These are phyloP conservation scores for Senna tora DNA, from an alignment of 306 rosid species.

Conservation along the genomic window DNA sequence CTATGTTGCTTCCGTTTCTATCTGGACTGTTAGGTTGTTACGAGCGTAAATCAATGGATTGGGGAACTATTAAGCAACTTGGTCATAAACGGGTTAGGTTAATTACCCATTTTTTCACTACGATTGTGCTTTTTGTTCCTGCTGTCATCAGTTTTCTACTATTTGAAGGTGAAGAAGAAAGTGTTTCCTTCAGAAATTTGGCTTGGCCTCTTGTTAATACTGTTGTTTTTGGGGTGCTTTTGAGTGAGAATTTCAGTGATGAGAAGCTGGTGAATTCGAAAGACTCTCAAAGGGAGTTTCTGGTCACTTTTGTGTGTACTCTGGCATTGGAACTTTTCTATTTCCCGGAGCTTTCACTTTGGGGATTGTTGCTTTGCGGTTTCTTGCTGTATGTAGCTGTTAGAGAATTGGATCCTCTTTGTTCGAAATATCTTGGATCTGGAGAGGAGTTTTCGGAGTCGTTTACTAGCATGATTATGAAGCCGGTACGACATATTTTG, in stretches of 20 bases:
- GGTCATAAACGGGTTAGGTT: constrained; percentile 65
- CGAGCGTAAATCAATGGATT: constrained; percentile 59
- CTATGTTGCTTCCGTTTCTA: constrained; percentile 76
- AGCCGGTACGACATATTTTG: constrained; percentile 59
- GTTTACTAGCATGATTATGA: constrained; percentile 54
- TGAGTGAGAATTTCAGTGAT: constrained; percentile 63
- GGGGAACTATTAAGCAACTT: constrained; percentile 64
- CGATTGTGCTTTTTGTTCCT: constrained; percentile 78
- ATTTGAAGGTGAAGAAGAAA: constrained; percentile 50
- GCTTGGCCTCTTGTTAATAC: constrained; percentile 86
- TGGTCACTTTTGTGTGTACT: constrained; percentile 71
- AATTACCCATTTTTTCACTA: constrained; percentile 71
- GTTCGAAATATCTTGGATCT: constrained; percentile 43
- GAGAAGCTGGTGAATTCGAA: constrained; percentile 53
- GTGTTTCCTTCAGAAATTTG: constrained; percentile 52
- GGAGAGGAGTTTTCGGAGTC: constrained; percentile 60
- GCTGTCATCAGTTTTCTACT: constrained; percentile 62
- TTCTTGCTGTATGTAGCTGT: constrained; percentile 71
- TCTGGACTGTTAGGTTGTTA: constrained; percentile 77
- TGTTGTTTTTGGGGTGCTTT: constrained; percentile 79
- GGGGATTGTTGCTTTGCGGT: constrained; percentile 88
- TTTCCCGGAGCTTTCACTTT: constrained; percentile 81
- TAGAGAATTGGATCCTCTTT: constrained; percentile 73
- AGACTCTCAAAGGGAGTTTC: constrained; percentile 71
- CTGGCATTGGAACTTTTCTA: constrained; percentile 75